Evolutionary conservation across 495 filamentous ascomycete species (phyloP), one percentile per base, ranked within the genome.

Genomic region (Aspergillus heteromorphus): DNA sequence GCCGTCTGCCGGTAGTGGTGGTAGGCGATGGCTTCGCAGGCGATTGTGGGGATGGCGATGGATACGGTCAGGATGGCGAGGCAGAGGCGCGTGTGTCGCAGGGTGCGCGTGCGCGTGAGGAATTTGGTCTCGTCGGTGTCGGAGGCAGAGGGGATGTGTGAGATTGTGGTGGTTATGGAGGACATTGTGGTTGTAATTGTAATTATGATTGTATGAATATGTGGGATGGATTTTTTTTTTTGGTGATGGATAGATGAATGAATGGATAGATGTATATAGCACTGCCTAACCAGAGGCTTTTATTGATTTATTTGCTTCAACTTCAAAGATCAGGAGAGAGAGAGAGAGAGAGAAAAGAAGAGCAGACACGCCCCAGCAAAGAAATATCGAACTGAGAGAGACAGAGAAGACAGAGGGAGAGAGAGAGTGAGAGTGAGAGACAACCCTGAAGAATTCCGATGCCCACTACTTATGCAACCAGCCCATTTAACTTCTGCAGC

Each of bases 21-120:
- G 20, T 77, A 59, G 25, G 76, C 70, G 4, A 67, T 65, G 5
- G 65, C 73, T 40, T 74, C 71, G 53, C 74, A 77, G 17, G 61
- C 68, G 16, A 79, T 66, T 45, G 74, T 55, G 2, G 74, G 66
- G 16, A 76, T 56, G 4, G 73, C 62, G n/a, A 60, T 49, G 10
- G 40, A 40, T 23, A 75, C 62, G 11, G 70, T 67, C 42, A 76
- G 40, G 6, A 61, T 43, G 0, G 73, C 66, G 16, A 79, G 55
- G 18, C 60, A 67, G 16, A 79, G 61, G 42, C 73, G 71, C 23
- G 65, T 40, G 60, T 63, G 63, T 48, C 75, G 69, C 17, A 80
- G 59, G 27, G 63, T 30, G 19, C 71, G 67, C 20, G 59, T 68
- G 40, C 67, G 65, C 25, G 69, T 64, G 10, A 76, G 64, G 45